Evolutionary conservation across 202 grass and related monocot genomes (phyloP), one percentile per base, ranked within the genome.

Genomic region (Schoenoplectus triqueter): DNA sequence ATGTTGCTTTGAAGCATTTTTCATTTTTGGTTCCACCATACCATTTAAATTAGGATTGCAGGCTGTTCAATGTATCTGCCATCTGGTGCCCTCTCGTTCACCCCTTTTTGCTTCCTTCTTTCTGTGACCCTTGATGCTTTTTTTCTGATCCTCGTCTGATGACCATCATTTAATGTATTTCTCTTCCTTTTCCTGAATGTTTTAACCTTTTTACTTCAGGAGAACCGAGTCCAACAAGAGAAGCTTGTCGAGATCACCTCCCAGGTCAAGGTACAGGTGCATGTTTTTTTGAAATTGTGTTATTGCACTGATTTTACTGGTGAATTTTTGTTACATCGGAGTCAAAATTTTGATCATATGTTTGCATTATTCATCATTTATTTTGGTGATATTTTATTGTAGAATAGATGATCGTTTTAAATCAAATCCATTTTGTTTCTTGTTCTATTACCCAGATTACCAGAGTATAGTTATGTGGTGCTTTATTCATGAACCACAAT

Each of bases 201-300:
- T 62, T 42, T 13, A 11, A 68, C 22, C 44, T 40, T 88, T 88
- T 11, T 82, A 73, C 6, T 42, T 57, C 84, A 99, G 96, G 91
- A 96, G 91, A 76, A 66, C 86, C 50, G 90, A 94, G 81, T 99
- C 90, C 4, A 74, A 17, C 48, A 92, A 76, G 89, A 85, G 83
- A 52, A 94, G 88, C 73, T 71, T 85, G 69, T 99, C 96, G 47
- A 91, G 91, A 47, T 99, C 93, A 80, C 93, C 96, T 81, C 82
- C 88, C 84, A 95, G 86, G 82, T 95, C 93, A 85, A 94, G 87
- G 86, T 89, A 85, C 82, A 95, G 96, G 96, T 99, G 92, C 15
- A 6, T 19, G 21, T 54, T 21, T 86, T 59, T 21, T 40, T 19
- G 14, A 40, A 59, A 57, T 42, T 21, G n/a, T 77, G 40, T 69